Evolutionary conservation across 2,329 filamentous ascomycete species (phyloP), one percentile per base, ranked within the genome.

Genomic region (Fusarium equiseti): DNA sequence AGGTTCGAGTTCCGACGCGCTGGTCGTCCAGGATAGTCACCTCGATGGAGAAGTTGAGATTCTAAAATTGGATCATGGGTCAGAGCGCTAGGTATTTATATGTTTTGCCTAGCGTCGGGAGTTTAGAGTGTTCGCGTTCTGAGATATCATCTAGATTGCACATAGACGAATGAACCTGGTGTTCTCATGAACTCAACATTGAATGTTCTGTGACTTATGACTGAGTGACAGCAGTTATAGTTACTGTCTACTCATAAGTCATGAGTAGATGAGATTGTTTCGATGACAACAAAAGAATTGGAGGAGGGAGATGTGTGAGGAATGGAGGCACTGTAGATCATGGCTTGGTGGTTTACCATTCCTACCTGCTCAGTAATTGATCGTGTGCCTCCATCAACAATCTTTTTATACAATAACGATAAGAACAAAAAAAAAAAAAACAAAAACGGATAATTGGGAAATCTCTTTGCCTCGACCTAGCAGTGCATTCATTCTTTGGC

Each of bases 251-350:
- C 18, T n/a, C 18, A n/a, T 12, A n/a, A n/a, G 35, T n/a, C 18
- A 15, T 10, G 16, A 51, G 18, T 27, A 26, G 22, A 40, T 38
- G 18, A 38, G 22, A 27, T 38, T 12, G 8, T 52, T 18, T 6
- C 16, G 9, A 40, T 12, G 13, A 15, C 11, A 27, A 53, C 27
- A 58, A 58, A 43, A 20, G 31, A 35, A 32, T 18, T 43, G 15
- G 22, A 38, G 31, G 13, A 26, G 16, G 18, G 43, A 50, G 53
- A 24, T 38, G 53, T 13, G n/a, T 10, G 56, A 59, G 59, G 59
- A 62, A 62, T 59, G 53, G 24, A 48, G 7, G 53, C 9, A 38
- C 42, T 50, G 59, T 11, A 48, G 42, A 56, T 57, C 57, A 57
- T 43, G 51, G 51, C 51, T 35, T 48, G 43, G 18, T 60, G 24